phyloP scores from a whole-genome alignment of 1,284 basidiomycete species.

The Exobasidium rhododendri region DNA sequence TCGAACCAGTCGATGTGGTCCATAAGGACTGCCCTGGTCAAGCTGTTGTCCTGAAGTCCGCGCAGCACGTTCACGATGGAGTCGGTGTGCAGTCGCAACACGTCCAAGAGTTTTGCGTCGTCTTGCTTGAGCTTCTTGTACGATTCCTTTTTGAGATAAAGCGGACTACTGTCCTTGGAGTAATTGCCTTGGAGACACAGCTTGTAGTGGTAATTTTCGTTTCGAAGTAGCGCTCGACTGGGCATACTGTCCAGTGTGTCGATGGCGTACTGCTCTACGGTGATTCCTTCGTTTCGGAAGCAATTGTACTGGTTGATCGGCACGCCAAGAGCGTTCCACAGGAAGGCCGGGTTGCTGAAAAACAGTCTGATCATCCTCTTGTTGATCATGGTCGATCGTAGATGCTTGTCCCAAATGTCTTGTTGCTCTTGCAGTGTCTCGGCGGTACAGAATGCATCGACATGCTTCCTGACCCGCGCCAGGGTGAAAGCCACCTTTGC shows the following conservation, averaged over 20 bases:
- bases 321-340: constrained; percentile 79
- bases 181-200: constrained; percentile 65
- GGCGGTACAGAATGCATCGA: constrained; percentile 63
- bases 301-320: constrained; percentile 72
- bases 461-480: constrained; percentile 64
- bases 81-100: constrained; percentile 74
- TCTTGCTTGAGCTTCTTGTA: constrained; percentile 64
- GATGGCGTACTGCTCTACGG: constrained; percentile 51
- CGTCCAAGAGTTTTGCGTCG: constrained; percentile 60
- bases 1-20: constrained; percentile 75
- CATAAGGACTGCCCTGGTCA: constrained; percentile 65
- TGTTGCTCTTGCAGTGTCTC: constrained; percentile 65
- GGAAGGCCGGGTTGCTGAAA: constrained; percentile 62
- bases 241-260: constrained; percentile 54
- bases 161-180: constrained; percentile 68
- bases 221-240: constrained; percentile 38
- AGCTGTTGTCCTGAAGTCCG: constrained; percentile 41
- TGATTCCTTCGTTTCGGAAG: constrained; percentile 65
- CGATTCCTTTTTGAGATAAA: constrained; percentile 68
- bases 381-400: constrained; percentile 69
- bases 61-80: constrained; percentile 68
- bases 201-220: constrained; percentile 56
- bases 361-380: constrained; percentile 64
- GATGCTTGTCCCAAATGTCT: constrained; percentile 64
- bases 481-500: constrained; percentile 65